These are phyloP conservation scores for Akanthomyces muscarius DNA, from an alignment of 2,329 filamentous ascomycete genomes.

Conservation along the genomic window DNA sequence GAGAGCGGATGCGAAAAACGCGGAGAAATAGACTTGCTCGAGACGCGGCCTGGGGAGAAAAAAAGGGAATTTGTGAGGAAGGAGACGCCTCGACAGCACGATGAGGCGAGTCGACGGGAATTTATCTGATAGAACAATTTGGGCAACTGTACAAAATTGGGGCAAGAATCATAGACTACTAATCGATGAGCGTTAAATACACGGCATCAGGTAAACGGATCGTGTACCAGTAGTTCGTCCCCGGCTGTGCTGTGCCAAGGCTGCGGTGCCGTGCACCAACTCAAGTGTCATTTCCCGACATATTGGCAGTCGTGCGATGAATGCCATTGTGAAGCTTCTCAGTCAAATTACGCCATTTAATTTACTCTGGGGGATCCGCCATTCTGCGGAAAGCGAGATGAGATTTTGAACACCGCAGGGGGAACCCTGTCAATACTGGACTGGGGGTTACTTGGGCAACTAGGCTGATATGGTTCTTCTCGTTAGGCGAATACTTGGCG, in stretches of 20 bases:
- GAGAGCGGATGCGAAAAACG: not conserved
- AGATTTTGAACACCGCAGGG: no score
- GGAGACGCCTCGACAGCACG: not conserved
- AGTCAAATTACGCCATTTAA: not conserved
- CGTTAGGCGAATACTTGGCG: no score
- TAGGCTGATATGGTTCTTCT: no score
- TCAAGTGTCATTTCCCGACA: no score
- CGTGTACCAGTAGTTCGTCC: not conserved
- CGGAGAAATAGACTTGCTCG: not conserved
- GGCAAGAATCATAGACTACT: not conserved
- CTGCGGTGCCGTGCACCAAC: not conserved
- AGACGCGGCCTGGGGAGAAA: not conserved
- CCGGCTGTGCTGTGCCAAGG: not conserved
- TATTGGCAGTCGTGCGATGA: no score
- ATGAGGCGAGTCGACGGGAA: not conserved
- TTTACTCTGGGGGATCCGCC: no score
- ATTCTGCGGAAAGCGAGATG: no score
- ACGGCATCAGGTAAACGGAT: not conserved
- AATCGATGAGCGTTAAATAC: not conserved
- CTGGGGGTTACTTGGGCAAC: no score
- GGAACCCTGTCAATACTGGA: no score
- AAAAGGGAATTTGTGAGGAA: not conserved
- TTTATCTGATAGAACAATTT: not conserved
- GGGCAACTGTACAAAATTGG: conserved; percentile 5
- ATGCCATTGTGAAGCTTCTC: no score